Percentiles rank a stretch among this genome's conserved stretches.
These are phyloP conservation scores for Sergeia podlipaevii DNA, from an alignment of 208 protist species.

Conservation along the genomic window DNA sequence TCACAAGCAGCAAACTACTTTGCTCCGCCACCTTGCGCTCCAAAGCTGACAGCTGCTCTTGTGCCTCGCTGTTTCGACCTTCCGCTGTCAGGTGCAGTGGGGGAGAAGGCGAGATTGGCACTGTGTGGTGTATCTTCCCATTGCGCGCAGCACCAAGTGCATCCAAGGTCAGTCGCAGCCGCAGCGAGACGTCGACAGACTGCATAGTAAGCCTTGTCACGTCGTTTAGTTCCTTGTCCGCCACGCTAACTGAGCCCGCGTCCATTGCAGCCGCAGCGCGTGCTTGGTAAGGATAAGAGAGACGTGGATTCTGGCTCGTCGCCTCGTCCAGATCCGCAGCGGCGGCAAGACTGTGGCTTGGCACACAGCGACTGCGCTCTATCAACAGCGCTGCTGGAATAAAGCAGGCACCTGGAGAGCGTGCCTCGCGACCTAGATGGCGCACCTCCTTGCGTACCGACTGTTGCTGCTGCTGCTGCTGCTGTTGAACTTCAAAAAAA, in stretches of 20 bases:
- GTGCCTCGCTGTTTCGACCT: too few relatives aligned
- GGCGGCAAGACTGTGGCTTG: too few relatives aligned
- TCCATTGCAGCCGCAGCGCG: conserved; percentile 46
- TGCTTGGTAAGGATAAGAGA: conserved; percentile 26
- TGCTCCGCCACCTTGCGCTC: too few relatives aligned
- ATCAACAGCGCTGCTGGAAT: conserved; percentile 24
- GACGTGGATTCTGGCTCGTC: conserved; percentile 19
- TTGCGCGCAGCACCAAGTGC: too few relatives aligned
- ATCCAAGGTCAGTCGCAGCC: conserved; percentile 29
- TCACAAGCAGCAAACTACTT: too few relatives aligned
- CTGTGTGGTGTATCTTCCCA: too few relatives aligned
- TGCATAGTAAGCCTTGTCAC: conserved; percentile 26
- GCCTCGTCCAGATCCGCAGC: conserved; percentile 22
- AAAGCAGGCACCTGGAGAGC: conserved; percentile 20
- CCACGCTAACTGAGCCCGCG: conserved; percentile 23
- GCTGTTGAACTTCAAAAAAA: too few relatives aligned
- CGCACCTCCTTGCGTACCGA: neutral
- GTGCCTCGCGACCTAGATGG: conserved; percentile 21
- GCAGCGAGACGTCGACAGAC: conserved; percentile 28
- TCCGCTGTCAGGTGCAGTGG: too few relatives aligned
- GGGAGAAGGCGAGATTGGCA: too few relatives aligned
- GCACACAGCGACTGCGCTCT: conserved; percentile 26
- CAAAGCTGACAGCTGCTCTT: too few relatives aligned
- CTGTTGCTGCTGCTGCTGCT: neutral
- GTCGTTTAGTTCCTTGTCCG: conserved; percentile 24